Conservation (phyloP, 192 early-diverging fungal species). For the Spinellus fusiger region DNA sequence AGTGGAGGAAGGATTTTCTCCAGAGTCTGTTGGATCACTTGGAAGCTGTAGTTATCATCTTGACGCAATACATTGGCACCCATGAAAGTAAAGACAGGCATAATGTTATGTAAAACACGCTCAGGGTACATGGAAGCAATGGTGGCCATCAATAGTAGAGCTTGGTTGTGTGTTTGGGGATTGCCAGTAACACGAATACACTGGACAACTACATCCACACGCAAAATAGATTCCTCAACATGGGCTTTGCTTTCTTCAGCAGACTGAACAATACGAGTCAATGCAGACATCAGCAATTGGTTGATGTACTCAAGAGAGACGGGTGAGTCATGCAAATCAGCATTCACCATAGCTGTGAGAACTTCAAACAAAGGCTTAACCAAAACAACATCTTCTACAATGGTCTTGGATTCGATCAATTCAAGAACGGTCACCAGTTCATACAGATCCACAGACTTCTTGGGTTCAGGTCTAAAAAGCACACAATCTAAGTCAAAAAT, state of each 20-base stretch:
- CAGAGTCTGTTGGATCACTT: constrained; percentile 87
- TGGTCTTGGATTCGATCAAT: constrained; percentile 60
- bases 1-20: constrained; percentile 83
- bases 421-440: constrained; percentile 68
- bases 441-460: constrained; percentile 38
- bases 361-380: constrained; percentile 67
- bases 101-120: constrained; percentile 83
- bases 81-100: constrained; percentile 98
- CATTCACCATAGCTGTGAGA: constrained; percentile 57
- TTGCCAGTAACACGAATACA: constrained; percentile 86
- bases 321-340: constrained; percentile 37
- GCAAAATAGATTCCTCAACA: constrained; percentile 63
- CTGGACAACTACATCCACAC: constrained; percentile 82
- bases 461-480: background rate
- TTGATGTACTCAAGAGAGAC: constrained; percentile 79
- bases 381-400: constrained; percentile 45
- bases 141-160: constrained; percentile 80
- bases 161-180: constrained; percentile 91
- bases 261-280: constrained; percentile 49
- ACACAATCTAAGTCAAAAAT: background rate
- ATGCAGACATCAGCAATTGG: constrained; percentile 73
- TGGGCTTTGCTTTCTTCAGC: constrained; percentile 25
- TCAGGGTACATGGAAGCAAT: constrained; percentile 79
- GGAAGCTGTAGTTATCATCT: constrained; percentile 95
- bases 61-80: constrained; percentile 90